These are phyloP conservation scores for Diutina catenulata DNA, from an alignment of 1,139 yeast genomes.

Conservation along the genomic window DNA sequence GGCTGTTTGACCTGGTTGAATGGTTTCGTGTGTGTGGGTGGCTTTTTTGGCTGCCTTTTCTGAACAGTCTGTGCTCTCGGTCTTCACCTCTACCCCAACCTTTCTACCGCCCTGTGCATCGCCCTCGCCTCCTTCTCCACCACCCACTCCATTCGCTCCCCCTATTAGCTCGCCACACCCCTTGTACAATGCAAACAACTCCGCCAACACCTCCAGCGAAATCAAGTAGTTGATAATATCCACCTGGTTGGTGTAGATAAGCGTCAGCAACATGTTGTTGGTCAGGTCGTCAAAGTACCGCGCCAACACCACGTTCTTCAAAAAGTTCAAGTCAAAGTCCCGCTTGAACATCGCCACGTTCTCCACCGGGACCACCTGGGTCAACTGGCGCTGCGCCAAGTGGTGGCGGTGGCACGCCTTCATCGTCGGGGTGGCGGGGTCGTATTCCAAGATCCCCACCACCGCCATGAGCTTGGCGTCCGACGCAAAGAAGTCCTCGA, in stretches of 20 bases:
- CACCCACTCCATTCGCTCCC: too few relatives aligned
- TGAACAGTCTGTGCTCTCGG: constrained; percentile 1
- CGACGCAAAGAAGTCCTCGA: constrained; percentile 50
- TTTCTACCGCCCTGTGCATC: background rate
- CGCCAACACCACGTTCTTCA: constrained; percentile 79
- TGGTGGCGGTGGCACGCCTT: constrained; percentile 74
- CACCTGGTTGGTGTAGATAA: constrained; percentile 60
- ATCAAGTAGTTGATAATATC: constrained; percentile 60
- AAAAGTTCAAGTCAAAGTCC: constrained; percentile 66
- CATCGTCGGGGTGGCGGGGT: constrained; percentile 67
- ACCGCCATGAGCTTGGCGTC: constrained; percentile 53
- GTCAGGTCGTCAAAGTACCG: constrained; percentile 74
- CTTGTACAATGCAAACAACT: constrained; percentile 45
- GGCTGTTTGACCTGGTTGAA: too few relatives aligned
- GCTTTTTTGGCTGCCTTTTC: constrained; percentile 16
- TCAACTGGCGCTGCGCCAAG: constrained; percentile 46
- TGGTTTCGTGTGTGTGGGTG: too few relatives aligned
- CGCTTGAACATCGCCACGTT: constrained; percentile 38
- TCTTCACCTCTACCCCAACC: constrained; percentile 6
- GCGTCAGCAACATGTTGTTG: constrained; percentile 47
- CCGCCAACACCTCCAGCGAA: constrained; percentile 36
- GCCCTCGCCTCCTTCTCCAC: too few relatives aligned
- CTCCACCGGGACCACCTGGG: constrained; percentile 34
- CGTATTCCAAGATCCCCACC: constrained; percentile 84
- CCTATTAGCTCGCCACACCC: too few relatives aligned